phyloP scores from a whole-genome alignment of 345 rosid species.

The Salix brachista region DNA sequence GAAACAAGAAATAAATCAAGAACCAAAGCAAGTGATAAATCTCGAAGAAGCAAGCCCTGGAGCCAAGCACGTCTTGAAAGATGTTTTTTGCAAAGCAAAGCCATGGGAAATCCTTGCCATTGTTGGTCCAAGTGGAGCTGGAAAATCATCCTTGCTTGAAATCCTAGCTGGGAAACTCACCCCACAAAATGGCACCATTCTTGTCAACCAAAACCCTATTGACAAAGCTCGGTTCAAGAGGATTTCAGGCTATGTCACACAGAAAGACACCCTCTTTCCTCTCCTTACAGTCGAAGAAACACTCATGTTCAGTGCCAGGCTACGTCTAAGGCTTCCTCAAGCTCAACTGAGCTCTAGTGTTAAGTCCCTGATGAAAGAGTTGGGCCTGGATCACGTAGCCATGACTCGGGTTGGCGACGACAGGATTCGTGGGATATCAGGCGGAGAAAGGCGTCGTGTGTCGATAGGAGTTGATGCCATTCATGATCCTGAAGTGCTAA shows the following conservation, averaged over 20 bases:
- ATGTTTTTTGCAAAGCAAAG: slow-evolving; percentile 73
- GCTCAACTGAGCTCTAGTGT: slow-evolving; percentile 50
- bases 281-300: slow-evolving; percentile 93
- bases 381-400: slow-evolving; percentile 73
- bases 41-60: slow-evolving; percentile 28
- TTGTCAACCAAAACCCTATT: slow-evolving; percentile 55
- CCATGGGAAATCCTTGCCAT: slow-evolving; percentile 94
- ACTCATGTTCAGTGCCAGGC: slow-evolving; percentile 77
- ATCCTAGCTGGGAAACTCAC: slow-evolving; percentile 64
- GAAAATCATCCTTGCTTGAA: slow-evolving; percentile 82
- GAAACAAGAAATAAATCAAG: slow-evolving; percentile 19
- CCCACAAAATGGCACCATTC: slow-evolving; percentile 60
- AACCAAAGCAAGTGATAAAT: slow-evolving; percentile 8
- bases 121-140: slow-evolving; percentile 96
- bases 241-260: slow-evolving; percentile 82
- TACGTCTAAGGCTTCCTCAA: slow-evolving; percentile 62
- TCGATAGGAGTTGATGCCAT: slow-evolving; percentile 90
- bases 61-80: slow-evolving; percentile 54
- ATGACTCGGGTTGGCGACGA: slow-evolving; percentile 75
- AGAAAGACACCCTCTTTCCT: slow-evolving; percentile 83
- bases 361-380: slow-evolving; percentile 65
- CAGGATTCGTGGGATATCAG: slow-evolving; percentile 80
- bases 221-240: slow-evolving; percentile 65
- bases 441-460: slow-evolving; percentile 93
- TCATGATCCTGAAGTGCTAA: slow-evolving; percentile 81